phyloP scores from a whole-genome alignment of 2,329 filamentous ascomycete genomes.

The Colletotrichum caudatum region DNA sequence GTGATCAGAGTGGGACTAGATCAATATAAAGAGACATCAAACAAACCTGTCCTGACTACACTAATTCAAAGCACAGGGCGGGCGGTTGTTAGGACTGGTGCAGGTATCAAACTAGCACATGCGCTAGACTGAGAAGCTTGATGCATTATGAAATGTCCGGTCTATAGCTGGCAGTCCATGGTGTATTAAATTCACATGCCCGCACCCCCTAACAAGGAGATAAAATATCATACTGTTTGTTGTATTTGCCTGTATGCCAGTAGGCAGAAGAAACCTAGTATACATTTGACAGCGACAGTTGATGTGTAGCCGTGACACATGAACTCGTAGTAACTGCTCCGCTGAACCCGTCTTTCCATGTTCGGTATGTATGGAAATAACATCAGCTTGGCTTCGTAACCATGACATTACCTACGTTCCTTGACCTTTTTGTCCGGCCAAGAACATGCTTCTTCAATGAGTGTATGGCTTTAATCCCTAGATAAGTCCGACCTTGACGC shows the following conservation, averaged over 20 bases:
- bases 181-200: not conserved
- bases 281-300: conserved; percentile 29
- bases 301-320: conserved; percentile 27
- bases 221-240: conserved; percentile 17
- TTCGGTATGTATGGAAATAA: conserved; percentile 28
- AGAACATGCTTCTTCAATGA: conserved; percentile 31
- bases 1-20: not conserved
- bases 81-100: not conserved
- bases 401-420: conserved; percentile 38
- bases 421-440: conserved; percentile 18
- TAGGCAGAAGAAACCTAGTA: conserved; percentile 29
- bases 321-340: conserved; percentile 21
- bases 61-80: not conserved
- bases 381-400: conserved; percentile 29
- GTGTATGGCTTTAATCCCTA: conserved; percentile 36
- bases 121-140: not conserved
- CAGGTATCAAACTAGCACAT: not conserved
- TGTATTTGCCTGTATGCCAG: conserved; percentile 25
- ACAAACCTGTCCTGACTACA: not conserved
- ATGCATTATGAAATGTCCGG: not conserved
- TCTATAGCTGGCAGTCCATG: not conserved
- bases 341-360: conserved; percentile 13
- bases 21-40: not conserved
- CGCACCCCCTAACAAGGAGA: not conserved
- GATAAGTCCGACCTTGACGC: conserved; percentile 37